A percentile compares a stretch with the other conserved stretches of the same genome.
Conservation (phyloP, 1,284 basidiomycete species). For the Rhodotorula sp. region DNA sequence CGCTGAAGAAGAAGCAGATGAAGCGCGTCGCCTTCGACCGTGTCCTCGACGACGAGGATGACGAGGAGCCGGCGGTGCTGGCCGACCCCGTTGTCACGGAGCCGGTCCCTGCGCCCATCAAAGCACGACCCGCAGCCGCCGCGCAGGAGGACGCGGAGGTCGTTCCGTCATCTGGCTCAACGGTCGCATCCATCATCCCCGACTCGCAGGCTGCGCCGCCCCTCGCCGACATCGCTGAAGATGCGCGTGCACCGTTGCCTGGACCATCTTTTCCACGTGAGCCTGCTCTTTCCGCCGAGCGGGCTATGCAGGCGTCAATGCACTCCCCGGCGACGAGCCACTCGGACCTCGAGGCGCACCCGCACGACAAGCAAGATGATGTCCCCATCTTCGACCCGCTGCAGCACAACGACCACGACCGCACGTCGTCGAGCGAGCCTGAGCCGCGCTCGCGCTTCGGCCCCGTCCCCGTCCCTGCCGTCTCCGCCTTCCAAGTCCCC, state of each 20-base stretch:
- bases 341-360: conserved; percentile 14
- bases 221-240: background rate
- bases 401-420: background rate
- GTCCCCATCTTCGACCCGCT: conserved; percentile 16
- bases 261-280: background rate
- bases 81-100: background rate
- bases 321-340: conserved; percentile 25
- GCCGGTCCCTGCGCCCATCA: background rate
- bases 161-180: conserved; percentile 4
- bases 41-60: background rate
- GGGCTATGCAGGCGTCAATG: background rate
- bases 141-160: background rate
- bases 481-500: conserved; percentile 9
- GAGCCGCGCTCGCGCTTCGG: background rate
- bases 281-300: background rate
- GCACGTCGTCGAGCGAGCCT: background rate
- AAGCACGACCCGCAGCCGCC: background rate
- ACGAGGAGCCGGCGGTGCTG: background rate
- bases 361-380: conserved; percentile 6
- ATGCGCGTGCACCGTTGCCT: background rate
- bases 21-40: conserved; percentile 23
- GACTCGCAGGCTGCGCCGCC: conserved; percentile 28
- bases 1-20: background rate
- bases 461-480: conserved; percentile 11
- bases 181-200: conserved; percentile 11